phyloP scores from a whole-genome alignment of 352 stramenopile species.

The Elongisporangium anandrum region DNA sequence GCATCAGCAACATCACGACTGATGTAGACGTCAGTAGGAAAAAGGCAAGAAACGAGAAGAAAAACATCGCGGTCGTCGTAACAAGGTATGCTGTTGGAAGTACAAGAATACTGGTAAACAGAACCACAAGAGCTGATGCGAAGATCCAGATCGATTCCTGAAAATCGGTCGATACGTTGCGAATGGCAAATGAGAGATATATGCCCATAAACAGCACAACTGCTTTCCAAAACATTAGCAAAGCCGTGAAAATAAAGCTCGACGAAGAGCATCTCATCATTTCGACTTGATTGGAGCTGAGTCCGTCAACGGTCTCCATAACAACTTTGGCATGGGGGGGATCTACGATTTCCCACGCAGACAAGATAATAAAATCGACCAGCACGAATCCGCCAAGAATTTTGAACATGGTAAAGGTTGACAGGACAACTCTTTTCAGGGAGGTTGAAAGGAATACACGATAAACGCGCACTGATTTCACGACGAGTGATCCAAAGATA shows the following conservation, averaged over 20 bases:
- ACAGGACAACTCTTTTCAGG: conserved; percentile 17
- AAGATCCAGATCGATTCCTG: conserved; percentile 32
- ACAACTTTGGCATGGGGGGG: conserved; percentile 8
- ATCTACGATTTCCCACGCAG: conserved; percentile 15
- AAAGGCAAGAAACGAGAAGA: conserved; percentile 3
- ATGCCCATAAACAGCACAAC: conserved; percentile 16
- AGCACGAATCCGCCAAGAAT: conserved; percentile 8
- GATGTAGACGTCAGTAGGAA: not conserved
- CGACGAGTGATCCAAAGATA: conserved; percentile 14
- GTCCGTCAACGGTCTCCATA: not conserved
- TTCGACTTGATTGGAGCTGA: not conserved
- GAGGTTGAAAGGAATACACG: conserved; percentile 18
- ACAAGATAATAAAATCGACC: conserved; percentile 18
- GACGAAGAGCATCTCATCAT: conserved; percentile 7
- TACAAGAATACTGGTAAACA: conserved; percentile 14
- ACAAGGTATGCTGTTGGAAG: conserved; percentile 16
- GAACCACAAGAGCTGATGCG: conserved; percentile 17
- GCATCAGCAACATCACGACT: conserved; percentile 3
- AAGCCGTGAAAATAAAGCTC: conserved; percentile 24
- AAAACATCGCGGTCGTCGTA: not conserved
- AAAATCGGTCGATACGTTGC: conserved; percentile 26
- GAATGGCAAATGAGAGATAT: conserved; percentile 26
- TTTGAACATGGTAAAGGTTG: conserved; percentile 12
- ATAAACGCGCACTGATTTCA: conserved; percentile 28
- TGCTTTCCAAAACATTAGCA: conserved; percentile 40